These are phyloP conservation scores for Eryngium alpinum DNA, from an alignment of 140 eudicot genomes.

Conservation along the genomic window DNA sequence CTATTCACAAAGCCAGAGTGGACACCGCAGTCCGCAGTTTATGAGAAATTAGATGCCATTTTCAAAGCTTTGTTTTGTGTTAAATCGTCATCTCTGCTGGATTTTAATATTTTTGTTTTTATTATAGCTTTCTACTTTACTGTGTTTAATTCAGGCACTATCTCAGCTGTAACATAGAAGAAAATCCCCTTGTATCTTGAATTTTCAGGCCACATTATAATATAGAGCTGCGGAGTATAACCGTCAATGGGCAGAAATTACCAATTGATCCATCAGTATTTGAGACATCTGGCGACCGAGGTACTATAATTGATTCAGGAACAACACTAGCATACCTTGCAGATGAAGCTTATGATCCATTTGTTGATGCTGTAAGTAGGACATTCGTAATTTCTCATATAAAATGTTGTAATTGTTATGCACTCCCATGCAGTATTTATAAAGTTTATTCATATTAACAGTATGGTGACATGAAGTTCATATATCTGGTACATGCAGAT, in stretches of 20 bases:
- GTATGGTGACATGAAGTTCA: neutral
- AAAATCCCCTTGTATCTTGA: neutral
- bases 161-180: neutral
- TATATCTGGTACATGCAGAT: constrained; percentile 43
- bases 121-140: no score
- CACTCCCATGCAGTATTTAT: neutral
- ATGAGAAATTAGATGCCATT: no score
- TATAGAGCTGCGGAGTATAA: constrained; percentile 61
- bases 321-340: constrained; percentile 96
- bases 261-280: constrained; percentile 64
- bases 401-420: no score
- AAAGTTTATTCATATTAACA: no score
- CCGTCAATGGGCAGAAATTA: constrained; percentile 72
- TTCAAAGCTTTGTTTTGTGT: no score
- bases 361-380: constrained; percentile 72
- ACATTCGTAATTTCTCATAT: neutral
- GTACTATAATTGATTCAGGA: constrained; percentile 94
- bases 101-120: no score
- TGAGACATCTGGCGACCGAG: constrained; percentile 65
- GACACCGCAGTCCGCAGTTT: no score
- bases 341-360: constrained; percentile 82
- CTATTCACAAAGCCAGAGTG: no score
- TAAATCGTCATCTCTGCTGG: no score
- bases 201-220: constrained; percentile 90
- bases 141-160: neutral